Evolutionary conservation across 2,329 filamentous ascomycete species (phyloP), one percentile per base, ranked within the genome.

Genomic region (Rosellinia necatrix): DNA sequence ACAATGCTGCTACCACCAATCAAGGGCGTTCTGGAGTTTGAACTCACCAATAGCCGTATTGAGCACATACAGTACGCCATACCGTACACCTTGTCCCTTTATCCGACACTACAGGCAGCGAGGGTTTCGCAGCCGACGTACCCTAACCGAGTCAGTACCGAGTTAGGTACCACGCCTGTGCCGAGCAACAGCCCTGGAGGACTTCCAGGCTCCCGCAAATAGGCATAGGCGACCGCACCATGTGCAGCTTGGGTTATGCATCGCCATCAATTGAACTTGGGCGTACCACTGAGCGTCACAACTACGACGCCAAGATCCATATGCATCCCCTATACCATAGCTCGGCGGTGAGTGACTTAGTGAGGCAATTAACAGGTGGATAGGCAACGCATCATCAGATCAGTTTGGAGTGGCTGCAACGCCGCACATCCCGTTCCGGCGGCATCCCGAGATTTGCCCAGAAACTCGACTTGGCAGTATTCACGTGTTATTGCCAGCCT

Each of bases 311-410:
- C 54, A 58, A 54, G 49, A n/a, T 19, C 27, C 35, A 17, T 54
- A 50, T 54, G 54, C 54, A 58, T 53, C 19, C 21, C 30, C 38
- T 2, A 56, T 52, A 32, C 25, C 53, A 52, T 38, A 32, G 43
- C 48, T 46, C 42, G 15, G 56, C 54, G 50, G 54, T 51, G 54
- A 60, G 58, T 58, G 54, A 54, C 49, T 60, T 37, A 54, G 42
- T 47, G 29, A 49, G 54, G 37, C 42, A 46, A 47, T 49, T 49
- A 49, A n/a, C n/a, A n/a, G 50, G 43, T 38, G 34, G 38, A 44
- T 24, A 30, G 15, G 27, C 50, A 54, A 42, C 46, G 27, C 44
- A 58, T 58, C 47, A 59, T 43, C 56, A 38, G 47, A 29, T 56
- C 30, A 52, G 40, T 24, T 38, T 22, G 37, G 43, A 32, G 24